phyloP scores from a whole-genome alignment of 2,329 filamentous ascomycete species.

The Pseudophaeomoniella oleicola region DNA sequence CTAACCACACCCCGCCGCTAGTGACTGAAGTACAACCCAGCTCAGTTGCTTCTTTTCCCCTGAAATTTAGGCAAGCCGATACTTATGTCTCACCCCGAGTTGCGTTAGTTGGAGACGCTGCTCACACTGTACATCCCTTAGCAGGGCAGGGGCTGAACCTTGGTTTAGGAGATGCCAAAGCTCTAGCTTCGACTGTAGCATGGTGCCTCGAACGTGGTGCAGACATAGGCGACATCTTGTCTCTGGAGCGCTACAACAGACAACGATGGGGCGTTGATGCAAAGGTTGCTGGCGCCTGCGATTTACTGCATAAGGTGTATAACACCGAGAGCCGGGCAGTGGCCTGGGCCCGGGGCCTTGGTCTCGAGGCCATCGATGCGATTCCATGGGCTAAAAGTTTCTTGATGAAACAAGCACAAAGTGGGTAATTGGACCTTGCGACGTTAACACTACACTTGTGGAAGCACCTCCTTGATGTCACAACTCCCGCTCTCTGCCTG shows the following conservation, averaged over 20 bases:
- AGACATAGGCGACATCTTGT: constrained; percentile 67
- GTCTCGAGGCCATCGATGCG: constrained; percentile 60
- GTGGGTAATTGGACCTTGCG: constrained; percentile 3
- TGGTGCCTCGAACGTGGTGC: constrained; percentile 69
- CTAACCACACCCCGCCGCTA: constrained; percentile 43
- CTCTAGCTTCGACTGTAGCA: constrained; percentile 59
- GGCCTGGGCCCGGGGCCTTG: constrained; percentile 63
- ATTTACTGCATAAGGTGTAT: constrained; percentile 89
- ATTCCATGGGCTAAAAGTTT: constrained; percentile 65
- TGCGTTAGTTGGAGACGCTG: constrained; percentile 83
- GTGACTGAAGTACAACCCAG: constrained; percentile 61
- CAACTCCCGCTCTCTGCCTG: too few relatives aligned
- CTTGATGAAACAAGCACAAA: constrained; percentile 58
- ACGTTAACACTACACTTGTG: too few relatives aligned
- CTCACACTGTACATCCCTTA: constrained; percentile 87
- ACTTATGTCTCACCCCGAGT: constrained; percentile 84
- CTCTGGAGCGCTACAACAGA: constrained; percentile 65
- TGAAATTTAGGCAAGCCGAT: constrained; percentile 85
- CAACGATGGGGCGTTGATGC: constrained; percentile 74
- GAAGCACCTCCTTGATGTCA: too few relatives aligned
- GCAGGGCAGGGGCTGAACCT: constrained; percentile 91
- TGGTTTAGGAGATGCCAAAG: constrained; percentile 76
- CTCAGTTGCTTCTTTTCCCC: constrained; percentile 75
- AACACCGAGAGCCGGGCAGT: constrained; percentile 66
- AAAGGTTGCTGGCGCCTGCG: constrained; percentile 61